Evolutionary conservation across 1,284 basidiomycete species (phyloP), one percentile per base, ranked within the genome.

Genomic region (Ganoderma leucocontextum): DNA sequence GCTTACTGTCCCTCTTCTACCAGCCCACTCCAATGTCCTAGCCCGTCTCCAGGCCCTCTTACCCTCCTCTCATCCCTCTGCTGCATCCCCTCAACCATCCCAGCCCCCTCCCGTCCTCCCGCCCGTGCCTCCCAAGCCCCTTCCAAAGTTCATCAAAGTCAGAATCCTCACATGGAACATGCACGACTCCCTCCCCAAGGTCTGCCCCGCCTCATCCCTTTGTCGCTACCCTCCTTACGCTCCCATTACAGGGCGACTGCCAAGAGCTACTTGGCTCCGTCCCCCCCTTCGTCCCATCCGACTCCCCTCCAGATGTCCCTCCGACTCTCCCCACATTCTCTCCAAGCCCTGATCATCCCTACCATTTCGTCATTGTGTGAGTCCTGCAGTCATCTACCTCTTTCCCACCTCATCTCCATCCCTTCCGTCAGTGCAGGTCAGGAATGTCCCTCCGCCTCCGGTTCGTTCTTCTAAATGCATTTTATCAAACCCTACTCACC

Each of bases 311-410:
- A 13, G 72, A 69, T 9, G 72, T 70, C 13, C 63, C 72, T 7
- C 69, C 79, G 22, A 69, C 73, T 4, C 80, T 92, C 19, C 90
- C 90, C 10, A 78, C 47, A 25, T 52, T 80, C 42, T 80, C 94
- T 25, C 75, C 86, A 15, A 68, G 80, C 2, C 80, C 83, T 19
- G 76, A 77, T 22, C 94, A 95, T 78, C 92, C 93, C 8, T 95
- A 94, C 77, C 94, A 95, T 79, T 79, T 95, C 19, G 82, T 95
- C 25, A 87, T 95, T 29, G 86, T 95, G 91, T 91, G 75, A 78
- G 90, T 81, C 42, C 61, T 52, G 39, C 52, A 55, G 33, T 42
- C n/a, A 38, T 60, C 66, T 70, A 47, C 64, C n/a, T 67, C 62
- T 25, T 25, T 36, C 33, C 63, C 39, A 52, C 62, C 41, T 22